These are phyloP conservation scores for Dunaliella salina DNA, from an alignment of 163 green algal genomes.

Conservation along the genomic window DNA sequence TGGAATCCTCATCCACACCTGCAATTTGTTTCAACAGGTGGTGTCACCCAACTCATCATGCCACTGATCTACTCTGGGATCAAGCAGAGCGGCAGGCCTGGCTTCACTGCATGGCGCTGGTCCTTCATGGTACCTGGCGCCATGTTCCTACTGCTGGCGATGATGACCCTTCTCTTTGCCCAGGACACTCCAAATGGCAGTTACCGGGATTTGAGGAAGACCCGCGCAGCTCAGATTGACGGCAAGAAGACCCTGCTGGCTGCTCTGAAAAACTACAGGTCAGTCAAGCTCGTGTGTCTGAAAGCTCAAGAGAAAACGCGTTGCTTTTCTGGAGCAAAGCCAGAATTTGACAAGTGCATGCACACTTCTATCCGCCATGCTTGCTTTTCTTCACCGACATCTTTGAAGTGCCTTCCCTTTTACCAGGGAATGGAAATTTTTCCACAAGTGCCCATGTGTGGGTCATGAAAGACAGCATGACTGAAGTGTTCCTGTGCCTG, in stretches of 20 bases:
- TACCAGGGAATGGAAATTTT: background rate
- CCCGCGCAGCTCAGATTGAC: slow-evolving; percentile 14
- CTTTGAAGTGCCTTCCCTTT: background rate
- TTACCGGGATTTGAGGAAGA: slow-evolving; percentile 56
- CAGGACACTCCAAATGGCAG: slow-evolving; percentile 72
- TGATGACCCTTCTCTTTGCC: slow-evolving; percentile 56
- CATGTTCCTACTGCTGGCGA: slow-evolving; percentile 71
- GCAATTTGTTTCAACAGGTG: slow-evolving; percentile 27
- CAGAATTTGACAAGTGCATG: too few relatives aligned
- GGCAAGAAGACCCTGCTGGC: slow-evolving; percentile 25
- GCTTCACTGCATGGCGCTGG: slow-evolving; percentile 74
- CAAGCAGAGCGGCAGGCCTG: slow-evolving; percentile 12
- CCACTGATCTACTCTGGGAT: slow-evolving; percentile 63
- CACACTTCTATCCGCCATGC: background rate
- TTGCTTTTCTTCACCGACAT: background rate
- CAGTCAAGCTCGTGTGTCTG: too few relatives aligned
- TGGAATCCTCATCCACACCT: too few relatives aligned
- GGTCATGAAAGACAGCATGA: background rate
- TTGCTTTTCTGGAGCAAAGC: too few relatives aligned
- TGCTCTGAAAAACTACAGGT: slow-evolving; percentile 56
- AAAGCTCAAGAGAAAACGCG: too few relatives aligned
- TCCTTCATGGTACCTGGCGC: slow-evolving; percentile 88
- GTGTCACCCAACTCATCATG: slow-evolving; percentile 90
- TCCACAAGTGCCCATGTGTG: background rate
- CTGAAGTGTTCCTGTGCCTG: slow-evolving; percentile 38